Evolutionary conservation across 129 eudicot genomes (phyloP).

Genomic region (Pseudognaphalium luteoalbum): DNA sequence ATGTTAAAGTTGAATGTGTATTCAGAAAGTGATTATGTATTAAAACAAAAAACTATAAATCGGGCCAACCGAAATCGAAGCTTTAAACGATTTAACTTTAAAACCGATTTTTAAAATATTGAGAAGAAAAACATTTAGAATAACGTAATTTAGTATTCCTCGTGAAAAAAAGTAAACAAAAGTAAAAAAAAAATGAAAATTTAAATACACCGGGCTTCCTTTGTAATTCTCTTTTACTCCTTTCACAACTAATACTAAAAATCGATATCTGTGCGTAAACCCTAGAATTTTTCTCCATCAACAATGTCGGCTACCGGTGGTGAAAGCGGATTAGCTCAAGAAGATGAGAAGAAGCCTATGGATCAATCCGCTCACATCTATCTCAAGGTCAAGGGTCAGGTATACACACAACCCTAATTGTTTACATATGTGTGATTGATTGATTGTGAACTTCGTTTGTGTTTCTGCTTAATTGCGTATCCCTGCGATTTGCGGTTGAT

Average conservation of each 20-base stretch:
- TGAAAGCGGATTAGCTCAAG: constrained; percentile 30
- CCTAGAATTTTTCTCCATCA: constrained; percentile 17
- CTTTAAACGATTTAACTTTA: too few species aligned
- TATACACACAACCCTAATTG: constrained; percentile 12
- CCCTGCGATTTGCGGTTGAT: background rate
- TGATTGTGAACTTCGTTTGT: background rate
- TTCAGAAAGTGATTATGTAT: too few species aligned
- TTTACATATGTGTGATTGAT: background rate
- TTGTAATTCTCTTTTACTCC: background rate
- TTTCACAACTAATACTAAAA: background rate
- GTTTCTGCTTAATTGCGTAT: background rate
- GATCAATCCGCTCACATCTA: constrained; percentile 57
- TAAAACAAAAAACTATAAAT: too few species aligned
- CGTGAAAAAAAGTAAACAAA: too few species aligned
- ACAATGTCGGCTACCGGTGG: constrained; percentile 42
- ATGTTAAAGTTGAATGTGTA: too few species aligned
- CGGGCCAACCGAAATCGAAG: too few species aligned
- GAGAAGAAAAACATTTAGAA: too few species aligned
- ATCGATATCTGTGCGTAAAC: constrained; percentile 10
- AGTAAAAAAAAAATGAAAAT: too few species aligned
- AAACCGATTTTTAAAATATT: too few species aligned
- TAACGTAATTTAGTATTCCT: too few species aligned
- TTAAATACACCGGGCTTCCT: too few species aligned
- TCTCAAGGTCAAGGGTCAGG: constrained; percentile 79
- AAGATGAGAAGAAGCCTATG: constrained; percentile 58